phyloP scores from a whole-genome alignment of 257 asterid genomes.

The Haberlea rhodopensis region DNA sequence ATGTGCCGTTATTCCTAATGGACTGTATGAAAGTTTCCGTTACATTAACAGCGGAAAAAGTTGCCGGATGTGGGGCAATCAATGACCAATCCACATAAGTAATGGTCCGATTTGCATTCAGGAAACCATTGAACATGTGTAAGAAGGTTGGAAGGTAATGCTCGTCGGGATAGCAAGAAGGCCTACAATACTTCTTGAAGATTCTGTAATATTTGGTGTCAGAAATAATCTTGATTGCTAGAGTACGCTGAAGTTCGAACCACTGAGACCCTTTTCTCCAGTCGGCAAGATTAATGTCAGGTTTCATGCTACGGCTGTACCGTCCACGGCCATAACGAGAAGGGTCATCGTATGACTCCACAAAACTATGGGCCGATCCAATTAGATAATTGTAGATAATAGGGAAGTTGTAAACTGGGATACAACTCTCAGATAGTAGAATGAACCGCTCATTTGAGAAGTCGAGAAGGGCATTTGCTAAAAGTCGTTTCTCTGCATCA shows the following conservation, averaged over 20 bases:
- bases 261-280: slow-evolving; percentile 99
- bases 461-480: slow-evolving; percentile 93
- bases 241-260: slow-evolving; percentile 77
- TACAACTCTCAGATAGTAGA: slow-evolving; percentile 88
- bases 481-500: slow-evolving; percentile 83
- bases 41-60: slow-evolving; percentile 48
- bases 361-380: slow-evolving; percentile 64
- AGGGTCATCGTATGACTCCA: slow-evolving; percentile 75
- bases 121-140: slow-evolving; percentile 55
- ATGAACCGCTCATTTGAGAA: slow-evolving; percentile 83
- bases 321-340: slow-evolving; percentile 95
- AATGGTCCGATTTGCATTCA: slow-evolving; percentile 68
- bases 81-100: slow-evolving; percentile 88
- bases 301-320: slow-evolving; percentile 72
- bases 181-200: slow-evolving; percentile 68
- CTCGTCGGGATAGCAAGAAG: slow-evolving; percentile 94
- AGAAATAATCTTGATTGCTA: slow-evolving; percentile 63
- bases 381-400: slow-evolving; percentile 67
- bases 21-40: slow-evolving; percentile 51
- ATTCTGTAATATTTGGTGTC: slow-evolving; percentile 69
- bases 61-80: slow-evolving; percentile 78
- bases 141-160: slow-evolving; percentile 81
- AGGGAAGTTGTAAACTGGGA: slow-evolving; percentile 73
- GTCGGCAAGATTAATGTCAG: slow-evolving; percentile 58
- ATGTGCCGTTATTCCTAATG: slow-evolving; percentile 54